A percentile compares a stretch with the other conserved stretches of the same genome.
Evolutionary conservation across 164 flowering plant species (phyloP).

Genomic region (Magnolia officinalis): DNA sequence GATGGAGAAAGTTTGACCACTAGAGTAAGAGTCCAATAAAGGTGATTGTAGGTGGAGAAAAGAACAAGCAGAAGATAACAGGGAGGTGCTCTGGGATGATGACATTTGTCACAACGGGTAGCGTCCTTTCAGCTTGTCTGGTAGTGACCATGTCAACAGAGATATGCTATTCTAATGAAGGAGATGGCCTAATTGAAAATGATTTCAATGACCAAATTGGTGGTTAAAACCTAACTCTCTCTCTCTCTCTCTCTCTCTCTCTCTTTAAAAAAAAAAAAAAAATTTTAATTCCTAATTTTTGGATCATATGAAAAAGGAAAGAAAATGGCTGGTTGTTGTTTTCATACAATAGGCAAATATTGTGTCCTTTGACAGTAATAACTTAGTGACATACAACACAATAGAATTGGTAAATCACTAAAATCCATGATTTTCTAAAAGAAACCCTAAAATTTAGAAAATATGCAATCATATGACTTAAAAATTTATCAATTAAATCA

Average conservation of each 20-base stretch:
- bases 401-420: no score
- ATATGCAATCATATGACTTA: no score
- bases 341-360: no score
- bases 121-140: slow-evolving; percentile 12
- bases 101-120: slow-evolving; percentile 45
- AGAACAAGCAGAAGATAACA: slow-evolving; percentile 35
- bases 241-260: no score
- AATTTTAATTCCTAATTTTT: neutral
- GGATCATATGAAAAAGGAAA: neutral
- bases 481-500: no score
- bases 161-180: slow-evolving; percentile 1
- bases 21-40: slow-evolving; percentile 3
- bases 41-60: slow-evolving; percentile 10
- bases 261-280: no score
- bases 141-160: slow-evolving; percentile 22
- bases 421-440: no score
- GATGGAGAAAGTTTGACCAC: slow-evolving; percentile 1
- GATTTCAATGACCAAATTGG: neutral
- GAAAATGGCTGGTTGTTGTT: no score
- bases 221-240: neutral
- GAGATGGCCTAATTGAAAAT: neutral
- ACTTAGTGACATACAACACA: neutral
- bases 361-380: neutral
- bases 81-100: slow-evolving; percentile 16
- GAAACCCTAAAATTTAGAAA: no score